Conservation (phyloP, 257 asterid species). For the Capsicum chinense region DNA sequence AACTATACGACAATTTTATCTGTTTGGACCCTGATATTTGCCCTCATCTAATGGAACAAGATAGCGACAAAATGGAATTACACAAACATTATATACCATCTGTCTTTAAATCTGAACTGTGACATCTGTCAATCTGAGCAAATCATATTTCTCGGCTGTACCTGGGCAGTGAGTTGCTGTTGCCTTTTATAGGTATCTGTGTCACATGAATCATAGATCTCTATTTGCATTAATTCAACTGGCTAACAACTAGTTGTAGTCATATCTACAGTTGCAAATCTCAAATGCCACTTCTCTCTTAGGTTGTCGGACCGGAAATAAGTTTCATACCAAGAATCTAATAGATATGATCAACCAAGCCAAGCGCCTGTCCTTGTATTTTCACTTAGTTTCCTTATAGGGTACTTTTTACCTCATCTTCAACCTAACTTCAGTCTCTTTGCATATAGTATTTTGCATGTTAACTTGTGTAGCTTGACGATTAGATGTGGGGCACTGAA, state of each 20-base stretch:
- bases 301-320: not conserved
- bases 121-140: not conserved
- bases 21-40: not conserved
- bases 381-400: not conserved
- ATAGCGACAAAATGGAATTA: not conserved
- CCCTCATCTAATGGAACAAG: conserved; percentile 11
- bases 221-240: not conserved
- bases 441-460: conserved; percentile 5
- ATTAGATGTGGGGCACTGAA: not conserved
- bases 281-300: not conserved
- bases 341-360: not conserved
- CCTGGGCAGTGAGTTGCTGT: not conserved
- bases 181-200: not conserved
- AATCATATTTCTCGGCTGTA: conserved; percentile 14
- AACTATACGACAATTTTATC: not conserved
- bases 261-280: conserved; percentile 6
- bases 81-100: conserved; percentile 4
- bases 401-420: not conserved
- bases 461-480: conserved; percentile 14
- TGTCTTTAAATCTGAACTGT: not conserved
- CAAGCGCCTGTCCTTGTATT: not conserved
- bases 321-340: not conserved
- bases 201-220: not conserved
- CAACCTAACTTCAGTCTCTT: not conserved
- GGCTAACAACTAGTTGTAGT: not conserved